These are phyloP conservation scores for Cyclocybe aegerita DNA, from an alignment of 768 basidiomycete genomes.

Conservation along the genomic window DNA sequence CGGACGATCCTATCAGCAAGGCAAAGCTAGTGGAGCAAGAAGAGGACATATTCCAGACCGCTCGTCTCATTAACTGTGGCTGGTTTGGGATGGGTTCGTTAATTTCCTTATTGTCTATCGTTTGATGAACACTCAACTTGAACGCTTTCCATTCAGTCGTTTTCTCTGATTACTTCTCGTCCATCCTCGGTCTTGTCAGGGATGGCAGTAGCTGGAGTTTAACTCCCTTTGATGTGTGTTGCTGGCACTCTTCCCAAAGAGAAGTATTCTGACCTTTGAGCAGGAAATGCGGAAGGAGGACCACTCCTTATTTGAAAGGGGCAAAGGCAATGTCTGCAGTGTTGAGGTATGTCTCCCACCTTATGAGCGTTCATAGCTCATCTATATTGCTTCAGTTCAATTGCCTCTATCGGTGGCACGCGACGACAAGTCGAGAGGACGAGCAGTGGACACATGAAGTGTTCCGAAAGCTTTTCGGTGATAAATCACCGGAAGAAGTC, in stretches of 20 bases:
- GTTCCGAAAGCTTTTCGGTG: slow-evolving; percentile 53
- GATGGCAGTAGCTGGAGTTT: slow-evolving; percentile 77
- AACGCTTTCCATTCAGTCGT: slow-evolving; percentile 37
- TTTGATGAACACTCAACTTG: slow-evolving; percentile 2
- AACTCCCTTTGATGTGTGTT: slow-evolving; percentile 64
- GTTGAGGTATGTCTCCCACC: slow-evolving; percentile 57
- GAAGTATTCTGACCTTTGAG: not conserved
- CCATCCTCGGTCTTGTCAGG: slow-evolving; percentile 77
- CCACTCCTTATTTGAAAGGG: slow-evolving; percentile 72
- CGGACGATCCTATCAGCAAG: slow-evolving; percentile 31
- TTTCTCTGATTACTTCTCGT: slow-evolving; percentile 83
- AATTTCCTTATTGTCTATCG: not conserved
- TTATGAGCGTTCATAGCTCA: not conserved
- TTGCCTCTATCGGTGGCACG: slow-evolving; percentile 82
- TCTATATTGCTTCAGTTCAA: slow-evolving; percentile 58
- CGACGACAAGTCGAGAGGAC: slow-evolving; percentile 71
- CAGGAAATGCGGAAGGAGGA: slow-evolving; percentile 67
- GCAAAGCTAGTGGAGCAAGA: slow-evolving; percentile 51
- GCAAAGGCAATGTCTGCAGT: slow-evolving; percentile 79
- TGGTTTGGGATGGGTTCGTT: slow-evolving; percentile 66
- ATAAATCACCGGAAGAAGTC: slow-evolving; percentile 46
- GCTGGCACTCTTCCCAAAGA: not conserved
- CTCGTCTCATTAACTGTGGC: slow-evolving; percentile 73
- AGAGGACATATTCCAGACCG: slow-evolving; percentile 83
- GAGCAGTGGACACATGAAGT: slow-evolving; percentile 63